Base-by-base conservation (phyloP, 1,284 basidiomycete species). In the Earliella scabrosa region DNA sequence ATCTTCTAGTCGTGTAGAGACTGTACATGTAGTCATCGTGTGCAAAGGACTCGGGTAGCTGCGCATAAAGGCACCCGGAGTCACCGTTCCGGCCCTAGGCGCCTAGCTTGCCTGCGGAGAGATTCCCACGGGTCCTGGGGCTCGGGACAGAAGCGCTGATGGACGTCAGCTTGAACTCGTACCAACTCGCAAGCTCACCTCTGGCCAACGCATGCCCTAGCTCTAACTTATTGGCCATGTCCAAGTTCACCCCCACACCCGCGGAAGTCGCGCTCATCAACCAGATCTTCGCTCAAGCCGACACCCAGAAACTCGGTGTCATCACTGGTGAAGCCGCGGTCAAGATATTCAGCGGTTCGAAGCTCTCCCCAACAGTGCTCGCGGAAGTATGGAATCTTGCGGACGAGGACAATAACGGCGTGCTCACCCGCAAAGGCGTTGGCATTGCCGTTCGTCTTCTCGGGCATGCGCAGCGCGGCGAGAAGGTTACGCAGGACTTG, bases 331-430 rank as follows among this genome's bases (percentile, higher is more conserved):
- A 93, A 58, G 86, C 89, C 63, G 94, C 93, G 36, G 87, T 95
- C 70, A 85, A 83, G 68, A 77, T 94, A 53, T 92, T 96, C 66
- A 79, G 84, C 56, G 88, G 92, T 52, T 88, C 93, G 43, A 89
- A 90, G 65, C 82, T 97, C 52, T 75, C 85, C 27, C 86, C 92
- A 8, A 76, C 81, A n/a, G 80, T 84, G 32, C 87, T 99, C 56
- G 95, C 95, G 39, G 92, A 97, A 77, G 90, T 99, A 65, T 99
- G 97, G 97, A 83, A 81, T 51, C 76, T 98, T 58, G 89, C 95
- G 38, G 97, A 99, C 77, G 88, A 90, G 48, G 90, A 94, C 43
- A 95, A 97, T 78, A 92, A 92, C 60, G 96, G 96, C 3, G 95
- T 90, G 75, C 82, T 99, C 53, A 90, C 93, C 14, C 86, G 83